Evolutionary conservation across 2,329 filamentous ascomycete genomes (phyloP).

Genomic region (Microcera coccophila): DNA sequence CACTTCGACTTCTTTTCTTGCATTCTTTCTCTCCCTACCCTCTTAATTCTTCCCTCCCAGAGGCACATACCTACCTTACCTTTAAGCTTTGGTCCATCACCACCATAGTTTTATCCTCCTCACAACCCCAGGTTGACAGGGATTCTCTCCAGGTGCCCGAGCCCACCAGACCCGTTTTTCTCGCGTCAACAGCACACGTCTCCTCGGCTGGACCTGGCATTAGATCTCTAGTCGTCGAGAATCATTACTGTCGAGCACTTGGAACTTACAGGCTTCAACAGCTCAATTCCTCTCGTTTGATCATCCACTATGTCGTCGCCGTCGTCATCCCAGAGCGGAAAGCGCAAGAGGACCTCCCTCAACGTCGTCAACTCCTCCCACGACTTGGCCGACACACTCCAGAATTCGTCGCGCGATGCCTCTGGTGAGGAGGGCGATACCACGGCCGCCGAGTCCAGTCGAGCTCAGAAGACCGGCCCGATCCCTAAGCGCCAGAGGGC

Average conservation of each 20-base stretch:
- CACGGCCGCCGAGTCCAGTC: constrained; percentile 58
- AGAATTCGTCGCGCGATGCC: constrained; percentile 75
- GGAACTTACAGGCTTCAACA: neutral
- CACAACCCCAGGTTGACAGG: constrained; percentile 1
- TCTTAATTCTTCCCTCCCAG: neutral
- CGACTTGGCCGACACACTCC: constrained; percentile 49
- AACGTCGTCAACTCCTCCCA: constrained; percentile 46
- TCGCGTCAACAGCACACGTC: constrained; percentile 1
- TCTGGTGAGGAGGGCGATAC: constrained; percentile 79
- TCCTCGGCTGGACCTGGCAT: neutral
- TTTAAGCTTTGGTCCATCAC: neutral
- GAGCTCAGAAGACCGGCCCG: constrained; percentile 54
- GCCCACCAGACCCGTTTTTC: neutral
- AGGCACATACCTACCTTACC: neutral
- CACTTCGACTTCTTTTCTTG: neutral
- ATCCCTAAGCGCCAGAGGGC: constrained; percentile 77
- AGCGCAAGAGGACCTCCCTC: constrained; percentile 74
- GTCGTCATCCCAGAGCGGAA: constrained; percentile 47
- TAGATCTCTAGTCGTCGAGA: neutral
- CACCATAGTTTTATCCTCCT: neutral
- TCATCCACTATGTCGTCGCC: neutral
- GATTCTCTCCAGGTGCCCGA: neutral
- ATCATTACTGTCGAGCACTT: too few species aligned
- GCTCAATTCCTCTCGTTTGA: neutral
- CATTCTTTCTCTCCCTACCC: too few species aligned